phyloP scores from a whole-genome alignment of 2,329 filamentous ascomycete genomes.

The Mycosphaerelloides madeirae region DNA sequence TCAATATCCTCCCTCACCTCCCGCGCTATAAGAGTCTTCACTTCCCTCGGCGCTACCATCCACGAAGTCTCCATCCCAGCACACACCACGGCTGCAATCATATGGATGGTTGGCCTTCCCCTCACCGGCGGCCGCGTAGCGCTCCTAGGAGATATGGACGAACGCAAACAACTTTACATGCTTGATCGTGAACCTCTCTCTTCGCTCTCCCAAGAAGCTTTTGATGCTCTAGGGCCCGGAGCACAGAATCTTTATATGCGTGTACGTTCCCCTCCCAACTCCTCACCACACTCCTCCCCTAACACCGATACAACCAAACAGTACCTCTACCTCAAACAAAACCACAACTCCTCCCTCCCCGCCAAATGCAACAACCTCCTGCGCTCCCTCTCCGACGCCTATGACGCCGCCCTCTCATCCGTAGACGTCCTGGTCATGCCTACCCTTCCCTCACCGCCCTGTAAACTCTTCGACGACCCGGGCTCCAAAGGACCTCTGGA shows the following conservation, averaged over 20 bases:
- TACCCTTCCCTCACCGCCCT: conserved; percentile 35
- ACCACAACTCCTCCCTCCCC: conserved; percentile 11
- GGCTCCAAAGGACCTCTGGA: conserved; percentile 14
- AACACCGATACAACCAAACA: too few relatives aligned
- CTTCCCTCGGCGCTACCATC: conserved; percentile 39
- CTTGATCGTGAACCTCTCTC: conserved; percentile 10
- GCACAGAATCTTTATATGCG: conserved; percentile 16
- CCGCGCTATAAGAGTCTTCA: conserved; percentile 34
- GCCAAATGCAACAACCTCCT: background rate
- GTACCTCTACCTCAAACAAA: conserved; percentile 19
- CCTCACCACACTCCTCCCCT: too few relatives aligned
- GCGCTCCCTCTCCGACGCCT: conserved; percentile 31
- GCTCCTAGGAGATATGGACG: conserved; percentile 8
- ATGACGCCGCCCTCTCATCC: conserved; percentile 39
- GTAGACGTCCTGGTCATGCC: conserved; percentile 47
- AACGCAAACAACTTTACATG: conserved; percentile 14
- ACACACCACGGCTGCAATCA: conserved; percentile 41
- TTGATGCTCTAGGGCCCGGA: conserved; percentile 14
- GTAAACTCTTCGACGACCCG: conserved; percentile 10
- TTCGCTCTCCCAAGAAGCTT: conserved; percentile 11
- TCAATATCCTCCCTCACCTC: conserved; percentile 36
- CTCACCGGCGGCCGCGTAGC: conserved; percentile 12
- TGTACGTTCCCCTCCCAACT: too few relatives aligned
- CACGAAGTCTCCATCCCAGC: conserved; percentile 42
- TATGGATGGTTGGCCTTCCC: conserved; percentile 37